These are phyloP conservation scores for Taphrina deformans DNA, from an alignment of 1,139 yeast species.

Conservation along the genomic window DNA sequence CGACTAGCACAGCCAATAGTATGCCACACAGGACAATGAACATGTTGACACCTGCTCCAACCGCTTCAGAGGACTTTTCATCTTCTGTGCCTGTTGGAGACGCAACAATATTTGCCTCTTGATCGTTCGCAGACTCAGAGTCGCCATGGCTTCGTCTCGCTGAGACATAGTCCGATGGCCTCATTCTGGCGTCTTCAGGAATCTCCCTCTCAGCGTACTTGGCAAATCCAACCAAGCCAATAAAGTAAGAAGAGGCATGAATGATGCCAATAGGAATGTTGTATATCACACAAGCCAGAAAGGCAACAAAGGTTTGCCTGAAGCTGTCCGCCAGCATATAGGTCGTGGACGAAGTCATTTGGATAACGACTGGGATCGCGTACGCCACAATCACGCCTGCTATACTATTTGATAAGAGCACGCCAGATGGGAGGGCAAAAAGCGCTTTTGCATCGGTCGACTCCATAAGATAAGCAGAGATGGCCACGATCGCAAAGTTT, in stretches of 20 bases:
- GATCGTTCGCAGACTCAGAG: neutral
- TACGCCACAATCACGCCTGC: slow-evolving; percentile 10
- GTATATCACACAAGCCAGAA: slow-evolving; percentile 22
- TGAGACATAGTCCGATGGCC: neutral
- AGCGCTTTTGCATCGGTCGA: neutral
- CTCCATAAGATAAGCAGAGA: neutral
- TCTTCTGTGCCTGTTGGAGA: neutral
- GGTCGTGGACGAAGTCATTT: slow-evolving; percentile 26
- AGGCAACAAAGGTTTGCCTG: slow-evolving; percentile 8
- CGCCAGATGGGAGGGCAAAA: neutral
- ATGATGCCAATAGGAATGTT: slow-evolving; percentile 18
- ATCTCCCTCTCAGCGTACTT: slow-evolving; percentile 20
- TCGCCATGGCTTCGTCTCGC: neutral
- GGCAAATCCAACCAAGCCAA: slow-evolving; percentile 21
- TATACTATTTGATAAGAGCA: slow-evolving; percentile 14
- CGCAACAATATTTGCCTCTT: neutral
- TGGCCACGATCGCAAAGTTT: neutral
- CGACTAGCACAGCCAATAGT: slow-evolving; percentile 19
- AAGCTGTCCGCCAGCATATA: slow-evolving; percentile 14
- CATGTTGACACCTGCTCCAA: slow-evolving; percentile 11
- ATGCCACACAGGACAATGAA: slow-evolving; percentile 20
- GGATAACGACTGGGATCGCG: slow-evolving; percentile 5
- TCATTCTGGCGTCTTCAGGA: neutral
- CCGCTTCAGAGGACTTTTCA: neutral
- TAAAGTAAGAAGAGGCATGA: slow-evolving; percentile 15